Evolutionary conservation across 2,329 filamentous ascomycete species (phyloP).

Genomic region (Zasmidium citrigriseum): DNA sequence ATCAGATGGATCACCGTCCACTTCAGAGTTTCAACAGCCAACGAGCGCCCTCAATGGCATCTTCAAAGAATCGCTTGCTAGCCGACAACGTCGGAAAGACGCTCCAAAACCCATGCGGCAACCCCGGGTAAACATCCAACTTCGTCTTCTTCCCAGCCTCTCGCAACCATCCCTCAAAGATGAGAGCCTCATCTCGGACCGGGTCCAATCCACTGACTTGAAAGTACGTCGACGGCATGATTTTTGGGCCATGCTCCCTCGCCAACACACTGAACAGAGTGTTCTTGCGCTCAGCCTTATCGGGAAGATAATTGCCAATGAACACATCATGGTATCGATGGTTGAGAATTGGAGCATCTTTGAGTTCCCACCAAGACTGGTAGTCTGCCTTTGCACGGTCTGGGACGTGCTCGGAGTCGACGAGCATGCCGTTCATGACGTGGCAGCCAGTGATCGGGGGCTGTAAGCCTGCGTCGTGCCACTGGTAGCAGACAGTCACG

Average conservation of each 20-base stretch:
- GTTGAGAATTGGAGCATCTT: constrained; percentile 34
- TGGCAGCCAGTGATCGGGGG: constrained; percentile 47
- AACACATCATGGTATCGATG: background rate
- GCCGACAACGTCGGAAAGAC: background rate
- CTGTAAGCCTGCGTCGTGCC: constrained; percentile 42
- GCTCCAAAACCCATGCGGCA: background rate
- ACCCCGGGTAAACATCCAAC: background rate
- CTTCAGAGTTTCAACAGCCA: background rate
- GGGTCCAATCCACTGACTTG: constrained; percentile 54
- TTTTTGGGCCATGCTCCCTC: background rate
- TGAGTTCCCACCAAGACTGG: constrained; percentile 43
- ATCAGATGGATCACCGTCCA: background rate
- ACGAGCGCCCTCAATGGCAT: background rate
- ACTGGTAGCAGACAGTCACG: constrained; percentile 42
- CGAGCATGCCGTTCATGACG: constrained; percentile 41
- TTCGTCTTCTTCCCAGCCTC: constrained; percentile 29
- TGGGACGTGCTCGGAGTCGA: constrained; percentile 38
- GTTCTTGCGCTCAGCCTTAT: constrained; percentile 6
- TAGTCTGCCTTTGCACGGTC: constrained; percentile 42
- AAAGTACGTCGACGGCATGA: constrained; percentile 49
- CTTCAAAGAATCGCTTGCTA: background rate
- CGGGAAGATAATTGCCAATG: constrained; percentile 12
- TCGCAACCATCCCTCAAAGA: constrained; percentile 51
- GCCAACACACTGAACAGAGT: constrained; percentile 21
- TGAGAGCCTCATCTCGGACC: constrained; percentile 53